Conservation (phyloP, 202 grass and related monocot species). For the Musa balbisiana region DNA sequence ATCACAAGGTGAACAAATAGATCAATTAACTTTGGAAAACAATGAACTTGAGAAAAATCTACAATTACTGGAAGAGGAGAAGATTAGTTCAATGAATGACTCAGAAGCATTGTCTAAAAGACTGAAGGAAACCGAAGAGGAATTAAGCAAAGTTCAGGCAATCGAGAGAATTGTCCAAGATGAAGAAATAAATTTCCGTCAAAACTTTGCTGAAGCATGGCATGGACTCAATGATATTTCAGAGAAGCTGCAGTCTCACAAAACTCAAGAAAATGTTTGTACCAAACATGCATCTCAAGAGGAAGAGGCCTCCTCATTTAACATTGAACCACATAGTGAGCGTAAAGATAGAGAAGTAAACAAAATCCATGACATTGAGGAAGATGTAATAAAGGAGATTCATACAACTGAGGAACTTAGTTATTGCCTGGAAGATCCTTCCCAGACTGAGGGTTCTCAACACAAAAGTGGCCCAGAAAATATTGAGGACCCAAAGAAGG, state of each 20-base stretch:
- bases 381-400: conserved; percentile 17
- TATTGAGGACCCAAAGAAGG: background rate
- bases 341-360: too few relatives aligned
- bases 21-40: background rate
- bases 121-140: background rate
- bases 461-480: background rate
- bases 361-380: conserved; percentile 24
- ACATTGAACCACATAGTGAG: too few relatives aligned
- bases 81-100: background rate
- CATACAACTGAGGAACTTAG: background rate
- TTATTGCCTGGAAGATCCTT: background rate
- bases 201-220: background rate
- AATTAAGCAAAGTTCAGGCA: conserved; percentile 5
- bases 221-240: background rate
- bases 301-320: background rate
- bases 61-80: background rate
- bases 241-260: background rate
- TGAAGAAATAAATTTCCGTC: conserved; percentile 1
- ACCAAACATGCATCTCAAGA: background rate
- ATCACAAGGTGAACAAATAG: background rate
- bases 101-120: background rate
- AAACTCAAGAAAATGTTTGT: background rate
- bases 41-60: conserved; percentile 7
- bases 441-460: background rate
- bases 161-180: background rate